Base-by-base conservation (phyloP, 2,329 filamentous ascomycete species). In the Ophiostoma piceae region DNA sequence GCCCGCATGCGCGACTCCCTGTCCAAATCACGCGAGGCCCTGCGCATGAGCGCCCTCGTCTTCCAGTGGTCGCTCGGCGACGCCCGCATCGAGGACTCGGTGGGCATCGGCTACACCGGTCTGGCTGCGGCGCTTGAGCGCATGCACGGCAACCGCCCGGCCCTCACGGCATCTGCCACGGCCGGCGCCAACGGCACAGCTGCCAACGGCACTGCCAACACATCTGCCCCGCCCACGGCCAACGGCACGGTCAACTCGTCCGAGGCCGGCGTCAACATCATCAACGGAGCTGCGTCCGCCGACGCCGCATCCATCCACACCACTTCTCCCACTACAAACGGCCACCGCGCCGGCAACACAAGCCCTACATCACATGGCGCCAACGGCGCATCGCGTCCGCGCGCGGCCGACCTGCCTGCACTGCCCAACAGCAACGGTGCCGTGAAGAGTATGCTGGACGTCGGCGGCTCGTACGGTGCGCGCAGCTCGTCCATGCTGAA, bases 81-180 rank as follows among this genome's bases (percentile, higher is more conserved):
- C 39, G 81, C 82, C 26, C 85, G 84, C 75, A 84, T 85, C 19
- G 87, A 89, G 73, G 83, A 84, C 19, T 83, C 86, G 14, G 82
- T 86, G 60, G 87, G 87, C 22, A 89, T 90, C 65, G 89, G 89
- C 62, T 91, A 89, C 75, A 88, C 87, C 1, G 87, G 87, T 4
- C 82, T 91, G 8, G 85, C 86, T 0, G 88, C 88, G 11, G 88
- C 88, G 2, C 82, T 91, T 12, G 85, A 89, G 64, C 81, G 83
- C 69, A 78, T 86, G 72, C 77, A 76, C 70, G 68, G 75, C 54
- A 77, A 77, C 73, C 75, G 78, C 14, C 73, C 76, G 19, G 76
- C 75, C 19, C 73, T 73, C 2, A 66, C 37, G n/a, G 65, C 65
- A 4, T 43, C 64, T 3, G 12, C 64, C 32, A 5, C 2, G 8